phyloP scores from a whole-genome alignment of 2,329 filamentous ascomycete species.

The Stromatinia cepivora region DNA sequence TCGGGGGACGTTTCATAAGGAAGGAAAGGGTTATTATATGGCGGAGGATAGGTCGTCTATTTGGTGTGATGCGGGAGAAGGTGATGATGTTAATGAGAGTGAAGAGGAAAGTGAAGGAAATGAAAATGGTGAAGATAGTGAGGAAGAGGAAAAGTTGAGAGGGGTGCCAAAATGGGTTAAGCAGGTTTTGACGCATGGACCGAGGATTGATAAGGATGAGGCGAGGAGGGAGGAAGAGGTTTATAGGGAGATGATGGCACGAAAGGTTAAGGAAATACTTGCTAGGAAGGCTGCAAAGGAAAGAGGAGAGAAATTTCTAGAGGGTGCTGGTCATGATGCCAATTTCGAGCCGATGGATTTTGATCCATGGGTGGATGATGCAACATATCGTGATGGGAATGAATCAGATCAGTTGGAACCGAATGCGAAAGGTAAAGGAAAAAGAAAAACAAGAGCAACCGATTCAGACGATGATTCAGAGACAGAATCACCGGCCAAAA shows the following conservation, averaged over 20 bases:
- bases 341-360: not conserved
- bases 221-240: not conserved
- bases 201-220: conserved; percentile 5
- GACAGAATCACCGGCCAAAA: not conserved
- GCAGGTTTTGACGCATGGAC: conserved; percentile 10
- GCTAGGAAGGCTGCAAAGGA: not conserved
- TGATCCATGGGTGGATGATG: not conserved
- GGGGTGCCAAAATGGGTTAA: conserved; percentile 4
- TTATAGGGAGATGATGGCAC: conserved; percentile 1
- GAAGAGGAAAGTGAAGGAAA: not conserved
- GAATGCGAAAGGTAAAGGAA: not conserved
- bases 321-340: not conserved
- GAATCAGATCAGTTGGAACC: not conserved
- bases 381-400: rapidly evolving
- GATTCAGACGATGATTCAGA: not conserved
- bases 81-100: not conserved
- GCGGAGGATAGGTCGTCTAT: not conserved
- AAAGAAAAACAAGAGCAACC: not conserved
- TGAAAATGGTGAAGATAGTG: not conserved
- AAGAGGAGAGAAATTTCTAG: not conserved
- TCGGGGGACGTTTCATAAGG: not conserved
- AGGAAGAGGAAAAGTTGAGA: not conserved
- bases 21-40: not conserved
- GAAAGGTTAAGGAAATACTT: not conserved
- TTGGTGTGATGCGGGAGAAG: not conserved